Evolutionary conservation across 192 early-diverging fungal genomes (phyloP).

Genomic region (Backusella circina): DNA sequence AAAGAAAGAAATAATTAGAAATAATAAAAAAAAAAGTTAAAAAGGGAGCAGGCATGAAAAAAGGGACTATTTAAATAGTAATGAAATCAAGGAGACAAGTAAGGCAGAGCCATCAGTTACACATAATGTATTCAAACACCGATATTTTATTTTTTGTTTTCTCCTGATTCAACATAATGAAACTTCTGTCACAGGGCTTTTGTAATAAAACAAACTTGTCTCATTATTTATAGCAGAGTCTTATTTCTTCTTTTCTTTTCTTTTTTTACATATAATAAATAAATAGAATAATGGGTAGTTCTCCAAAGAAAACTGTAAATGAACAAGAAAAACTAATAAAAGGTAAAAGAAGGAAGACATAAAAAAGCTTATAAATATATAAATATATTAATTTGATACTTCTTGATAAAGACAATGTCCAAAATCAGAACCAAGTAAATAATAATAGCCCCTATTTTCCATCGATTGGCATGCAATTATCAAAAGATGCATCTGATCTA

Average conservation of each 20-base stretch:
- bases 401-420: background rate
- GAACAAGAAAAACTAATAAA: background rate
- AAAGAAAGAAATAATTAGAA: background rate
- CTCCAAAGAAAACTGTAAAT: background rate
- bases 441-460: background rate
- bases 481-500: background rate
- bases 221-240: background rate
- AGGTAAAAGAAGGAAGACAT: background rate
- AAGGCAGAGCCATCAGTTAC: background rate
- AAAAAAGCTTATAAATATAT: background rate
- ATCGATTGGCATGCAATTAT: background rate
- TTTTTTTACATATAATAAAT: background rate
- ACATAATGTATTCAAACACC: background rate
- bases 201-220: background rate
- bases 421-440: background rate
- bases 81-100: background rate
- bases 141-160: background rate
- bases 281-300: background rate
- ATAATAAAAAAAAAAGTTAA: background rate
- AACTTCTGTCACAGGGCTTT: background rate
- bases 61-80: background rate
- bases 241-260: background rate
- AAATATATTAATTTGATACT: background rate
- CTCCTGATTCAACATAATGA: conserved; percentile 3
- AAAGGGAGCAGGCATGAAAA: background rate